These are phyloP conservation scores for Nyctanthes arbortristis DNA, from an alignment of 257 asterid species.

Conservation along the genomic window DNA sequence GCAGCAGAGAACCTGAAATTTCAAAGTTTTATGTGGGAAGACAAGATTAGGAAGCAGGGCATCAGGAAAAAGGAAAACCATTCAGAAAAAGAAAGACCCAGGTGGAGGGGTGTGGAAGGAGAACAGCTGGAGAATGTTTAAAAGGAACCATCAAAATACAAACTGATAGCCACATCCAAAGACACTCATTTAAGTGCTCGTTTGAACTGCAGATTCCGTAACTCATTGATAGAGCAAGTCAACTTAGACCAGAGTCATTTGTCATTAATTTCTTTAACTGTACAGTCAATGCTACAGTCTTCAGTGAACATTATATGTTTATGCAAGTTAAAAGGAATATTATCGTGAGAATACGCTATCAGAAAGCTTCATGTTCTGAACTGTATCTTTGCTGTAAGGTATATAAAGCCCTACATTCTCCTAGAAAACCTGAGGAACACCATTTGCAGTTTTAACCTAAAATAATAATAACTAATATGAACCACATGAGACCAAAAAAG, in stretches of 20 bases:
- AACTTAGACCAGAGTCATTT: neutral
- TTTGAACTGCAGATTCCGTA: neutral
- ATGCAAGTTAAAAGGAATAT: neutral
- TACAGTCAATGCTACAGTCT: neutral
- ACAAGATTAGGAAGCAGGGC: constrained; percentile 10
- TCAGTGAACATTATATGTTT: neutral
- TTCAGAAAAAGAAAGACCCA: neutral
- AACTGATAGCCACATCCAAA: constrained; percentile 5
- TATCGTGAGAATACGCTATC: neutral
- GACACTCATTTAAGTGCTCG: constrained; percentile 5
- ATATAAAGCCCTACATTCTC: neutral
- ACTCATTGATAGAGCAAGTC: neutral
- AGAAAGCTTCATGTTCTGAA: neutral
- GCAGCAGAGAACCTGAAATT: constrained; percentile 83
- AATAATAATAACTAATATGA: no score
- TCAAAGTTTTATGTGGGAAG: constrained; percentile 7
- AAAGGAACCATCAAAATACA: constrained; percentile 1
- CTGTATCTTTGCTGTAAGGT: neutral
- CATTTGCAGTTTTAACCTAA: neutral
- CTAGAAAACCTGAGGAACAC: neutral
- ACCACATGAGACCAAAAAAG: no score
- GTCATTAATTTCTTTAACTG: neutral
- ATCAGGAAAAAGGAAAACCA: neutral
- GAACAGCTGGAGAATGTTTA: no score
- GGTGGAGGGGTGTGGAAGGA: no score